Evolutionary conservation across 352 stramenopile genomes (phyloP).

Genomic region (Phytophthora foliorum): DNA sequence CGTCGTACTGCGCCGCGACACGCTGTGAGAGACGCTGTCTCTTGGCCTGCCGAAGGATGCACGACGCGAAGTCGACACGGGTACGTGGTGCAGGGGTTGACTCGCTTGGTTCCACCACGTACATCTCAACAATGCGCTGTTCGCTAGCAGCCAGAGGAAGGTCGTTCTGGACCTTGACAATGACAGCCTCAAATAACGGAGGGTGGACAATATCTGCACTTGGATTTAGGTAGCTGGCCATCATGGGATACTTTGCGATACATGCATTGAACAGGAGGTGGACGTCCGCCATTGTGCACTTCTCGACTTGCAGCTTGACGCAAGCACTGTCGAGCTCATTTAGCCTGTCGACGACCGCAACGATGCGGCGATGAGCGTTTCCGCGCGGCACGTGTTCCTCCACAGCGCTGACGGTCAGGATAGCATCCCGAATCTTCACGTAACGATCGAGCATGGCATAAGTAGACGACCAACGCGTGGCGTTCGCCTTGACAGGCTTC

Average conservation of each 20-base stretch:
- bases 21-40: background rate
- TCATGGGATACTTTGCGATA: background rate
- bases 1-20: slow-evolving; percentile 4
- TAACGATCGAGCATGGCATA: slow-evolving; percentile 16
- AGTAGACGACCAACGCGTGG: slow-evolving; percentile 4
- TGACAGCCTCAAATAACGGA: background rate
- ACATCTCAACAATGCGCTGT: background rate
- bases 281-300: background rate
- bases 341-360: background rate
- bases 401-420: slow-evolving; percentile 1
- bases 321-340: background rate
- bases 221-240: background rate
- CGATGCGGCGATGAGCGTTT: background rate
- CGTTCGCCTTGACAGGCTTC: slow-evolving; percentile 11
- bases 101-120: slow-evolving; percentile 2
- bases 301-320: background rate
- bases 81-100: background rate
- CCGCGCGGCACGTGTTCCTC: background rate
- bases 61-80: slow-evolving; percentile 4
- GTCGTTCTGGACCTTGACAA: slow-evolving; percentile 13
- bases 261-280: background rate
- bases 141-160: background rate
- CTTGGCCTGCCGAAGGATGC: slow-evolving; percentile 10
- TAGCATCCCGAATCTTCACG: slow-evolving; percentile 4
- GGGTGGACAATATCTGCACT: slow-evolving; percentile 1